A percentile compares a stretch with the other conserved stretches of the same genome.
Conservation (phyloP, 106 monocot species). For the Allium fistulosum region DNA sequence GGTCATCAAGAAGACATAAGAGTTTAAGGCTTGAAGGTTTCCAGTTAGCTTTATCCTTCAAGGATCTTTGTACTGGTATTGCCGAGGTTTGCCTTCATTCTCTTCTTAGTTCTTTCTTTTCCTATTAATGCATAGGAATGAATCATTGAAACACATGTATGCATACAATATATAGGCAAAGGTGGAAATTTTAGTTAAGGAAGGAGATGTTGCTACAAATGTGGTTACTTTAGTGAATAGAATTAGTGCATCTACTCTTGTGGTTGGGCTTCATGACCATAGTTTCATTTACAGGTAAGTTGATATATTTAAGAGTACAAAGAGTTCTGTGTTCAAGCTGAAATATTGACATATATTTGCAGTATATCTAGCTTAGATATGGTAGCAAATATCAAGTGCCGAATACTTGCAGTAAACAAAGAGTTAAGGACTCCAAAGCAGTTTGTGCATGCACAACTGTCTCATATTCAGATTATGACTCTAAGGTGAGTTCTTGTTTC, state of each 20-base stretch:
- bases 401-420: slow-evolving; percentile 47
- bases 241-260: slow-evolving; percentile 59
- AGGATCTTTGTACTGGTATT: slow-evolving; percentile 67
- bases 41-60: slow-evolving; percentile 90
- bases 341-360: background rate
- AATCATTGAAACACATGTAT: too few species aligned
- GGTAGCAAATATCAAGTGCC: slow-evolving; percentile 23
- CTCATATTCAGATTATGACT: slow-evolving; percentile 39
- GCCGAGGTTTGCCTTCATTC: slow-evolving; percentile 39
- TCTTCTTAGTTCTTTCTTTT: too few species aligned
- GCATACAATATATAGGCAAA: slow-evolving; percentile 40
- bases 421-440: slow-evolving; percentile 15
- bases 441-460: slow-evolving; percentile 35
- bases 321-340: too few species aligned
- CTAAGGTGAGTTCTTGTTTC: slow-evolving; percentile 18
- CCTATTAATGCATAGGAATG: too few species aligned
- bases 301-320: too few species aligned
- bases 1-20: slow-evolving; percentile 54
- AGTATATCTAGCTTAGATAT: slow-evolving; percentile 11
- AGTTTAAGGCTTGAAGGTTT: slow-evolving; percentile 65
- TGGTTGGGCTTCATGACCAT: slow-evolving; percentile 73
- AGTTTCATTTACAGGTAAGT: slow-evolving; percentile 84
- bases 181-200: slow-evolving; percentile 90
- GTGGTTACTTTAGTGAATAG: slow-evolving; percentile 49
- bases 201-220: slow-evolving; percentile 55